Base-by-base conservation (phyloP, 768 basidiomycete species). In the Lactarius hengduanensis region DNA sequence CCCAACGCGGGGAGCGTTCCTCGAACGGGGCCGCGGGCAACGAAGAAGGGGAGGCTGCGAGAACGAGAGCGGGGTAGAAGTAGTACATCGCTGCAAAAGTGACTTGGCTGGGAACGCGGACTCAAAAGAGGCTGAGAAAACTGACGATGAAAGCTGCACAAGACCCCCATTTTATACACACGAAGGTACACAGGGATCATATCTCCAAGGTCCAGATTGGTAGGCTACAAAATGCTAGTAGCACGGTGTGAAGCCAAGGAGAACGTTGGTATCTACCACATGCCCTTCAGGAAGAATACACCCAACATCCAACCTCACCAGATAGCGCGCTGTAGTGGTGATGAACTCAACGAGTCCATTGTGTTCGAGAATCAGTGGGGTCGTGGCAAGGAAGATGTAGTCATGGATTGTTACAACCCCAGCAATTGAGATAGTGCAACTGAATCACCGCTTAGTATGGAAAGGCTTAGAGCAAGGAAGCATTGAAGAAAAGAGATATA, bases 31-130 rank as follows among this genome's bases (percentile, higher is more conserved):
- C 47, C 11, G n/a, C 22, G 11, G 11, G 47, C 11, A 5, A 22
- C 47, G 4, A 50, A 11, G 47, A 50, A 50, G 11, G 47, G 47
- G 47, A 26, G 4, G 22, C 4, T 22, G 45, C 30, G 16, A 68
- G 56, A 20, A 66, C 22, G 36, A 66, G 22, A n/a, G 26, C 36
- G 2, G 34, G 32, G 16, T 36, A 40, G 56, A 66, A 50, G 57
- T 40, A 50, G 57, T 40, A 43, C 65, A 66, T 66, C 0, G 43
- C 40, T 4, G 16, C 30, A 36, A n/a, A 11, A 57, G 34, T 18
- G 56, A 34, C 18, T 18, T 9, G 32, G n/a, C 18, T 22, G 6
- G 22, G n/a, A 1, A 53, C 8, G n/a, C 50, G 28, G 18, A 18
- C 3, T 18, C 30, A 50, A 34, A 26, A 57, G 18, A 20, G 32